These are phyloP conservation scores for Solanum clarkiae DNA, from an alignment of 257 asterid genomes.

Conservation along the genomic window DNA sequence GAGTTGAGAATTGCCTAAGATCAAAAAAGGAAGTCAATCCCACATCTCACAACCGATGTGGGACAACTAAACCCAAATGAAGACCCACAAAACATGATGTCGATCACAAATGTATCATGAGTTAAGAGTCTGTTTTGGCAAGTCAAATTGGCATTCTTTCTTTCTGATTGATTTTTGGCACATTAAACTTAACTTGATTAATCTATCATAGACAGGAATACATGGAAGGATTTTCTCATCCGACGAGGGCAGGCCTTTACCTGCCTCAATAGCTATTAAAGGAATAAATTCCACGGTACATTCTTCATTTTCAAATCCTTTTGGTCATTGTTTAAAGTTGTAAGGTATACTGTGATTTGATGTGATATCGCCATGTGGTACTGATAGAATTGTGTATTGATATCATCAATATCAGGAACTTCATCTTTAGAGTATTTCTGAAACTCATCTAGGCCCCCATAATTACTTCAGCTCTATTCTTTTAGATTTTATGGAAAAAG, in stretches of 20 bases:
- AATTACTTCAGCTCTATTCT: neutral
- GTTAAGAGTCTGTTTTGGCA: neutral
- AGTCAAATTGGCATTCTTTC: neutral
- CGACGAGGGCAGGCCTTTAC: slow-evolving; percentile 28
- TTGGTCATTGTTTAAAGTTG: neutral
- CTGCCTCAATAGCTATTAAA: slow-evolving; percentile 25
- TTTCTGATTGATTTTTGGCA: neutral
- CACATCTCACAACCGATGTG: neutral
- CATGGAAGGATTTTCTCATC: slow-evolving; percentile 41
- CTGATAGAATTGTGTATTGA: neutral
- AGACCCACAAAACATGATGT: neutral
- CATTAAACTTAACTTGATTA: neutral
- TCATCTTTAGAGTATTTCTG: neutral
- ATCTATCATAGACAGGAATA: slow-evolving; percentile 26
- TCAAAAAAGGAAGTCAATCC: neutral
- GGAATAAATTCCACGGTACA: slow-evolving; percentile 37
- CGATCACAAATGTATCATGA: neutral
- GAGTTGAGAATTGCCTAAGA: neutral
- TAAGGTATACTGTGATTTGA: neutral
- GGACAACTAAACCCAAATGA: neutral
- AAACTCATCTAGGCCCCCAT: neutral
- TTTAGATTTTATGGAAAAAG: neutral
- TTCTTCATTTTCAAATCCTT: neutral
- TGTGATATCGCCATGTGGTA: neutral
- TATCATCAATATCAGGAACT: neutral